Percentiles rank a stretch among this genome's conserved stretches.
Conservation (phyloP, 2,329 filamentous ascomycete species). For the Byssochlamys sp. region DNA sequence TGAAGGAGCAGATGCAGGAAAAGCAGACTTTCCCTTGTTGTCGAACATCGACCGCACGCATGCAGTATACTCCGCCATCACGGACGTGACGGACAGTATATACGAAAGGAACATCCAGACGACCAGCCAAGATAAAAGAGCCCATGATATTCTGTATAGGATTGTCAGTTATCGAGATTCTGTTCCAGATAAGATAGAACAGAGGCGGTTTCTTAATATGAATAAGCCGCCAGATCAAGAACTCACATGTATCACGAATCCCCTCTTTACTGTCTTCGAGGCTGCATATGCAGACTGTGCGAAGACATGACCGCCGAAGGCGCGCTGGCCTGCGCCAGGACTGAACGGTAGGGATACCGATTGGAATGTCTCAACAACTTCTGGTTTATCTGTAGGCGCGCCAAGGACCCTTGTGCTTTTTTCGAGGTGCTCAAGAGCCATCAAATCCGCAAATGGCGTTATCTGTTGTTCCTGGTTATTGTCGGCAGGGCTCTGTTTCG, state of each 20-base stretch:
- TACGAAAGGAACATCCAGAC: conserved; percentile 39
- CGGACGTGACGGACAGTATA: conserved; percentile 44
- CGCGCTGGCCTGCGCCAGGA: conserved; percentile 32
- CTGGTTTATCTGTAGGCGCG: conserved; percentile 8
- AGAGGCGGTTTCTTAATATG: background rate
- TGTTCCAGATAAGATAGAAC: background rate
- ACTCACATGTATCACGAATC: conserved; percentile 44
- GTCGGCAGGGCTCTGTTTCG: background rate
- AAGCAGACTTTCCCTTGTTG: conserved; percentile 43
- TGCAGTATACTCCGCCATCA: conserved; percentile 44
- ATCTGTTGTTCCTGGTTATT: background rate
- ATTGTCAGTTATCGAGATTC: background rate
- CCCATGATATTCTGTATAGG: conserved; percentile 41
- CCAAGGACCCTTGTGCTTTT: conserved; percentile 3
- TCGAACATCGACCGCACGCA: conserved; percentile 43
- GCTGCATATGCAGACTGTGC: conserved; percentile 50
- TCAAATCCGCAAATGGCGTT: conserved; percentile 20
- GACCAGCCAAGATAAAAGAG: conserved; percentile 42
- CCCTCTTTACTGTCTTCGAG: conserved; percentile 42
- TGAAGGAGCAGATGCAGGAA: conserved; percentile 45
- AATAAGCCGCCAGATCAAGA: background rate
- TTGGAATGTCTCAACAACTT: conserved; percentile 22
- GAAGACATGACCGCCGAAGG: conserved; percentile 49
- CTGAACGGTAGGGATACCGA: conserved; percentile 21
- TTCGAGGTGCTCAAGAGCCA: conserved; percentile 21